Percentiles rank a stretch among this genome's conserved stretches.
These are phyloP conservation scores for Boletus sp. DNA, from an alignment of 768 basidiomycete genomes.

Conservation along the genomic window DNA sequence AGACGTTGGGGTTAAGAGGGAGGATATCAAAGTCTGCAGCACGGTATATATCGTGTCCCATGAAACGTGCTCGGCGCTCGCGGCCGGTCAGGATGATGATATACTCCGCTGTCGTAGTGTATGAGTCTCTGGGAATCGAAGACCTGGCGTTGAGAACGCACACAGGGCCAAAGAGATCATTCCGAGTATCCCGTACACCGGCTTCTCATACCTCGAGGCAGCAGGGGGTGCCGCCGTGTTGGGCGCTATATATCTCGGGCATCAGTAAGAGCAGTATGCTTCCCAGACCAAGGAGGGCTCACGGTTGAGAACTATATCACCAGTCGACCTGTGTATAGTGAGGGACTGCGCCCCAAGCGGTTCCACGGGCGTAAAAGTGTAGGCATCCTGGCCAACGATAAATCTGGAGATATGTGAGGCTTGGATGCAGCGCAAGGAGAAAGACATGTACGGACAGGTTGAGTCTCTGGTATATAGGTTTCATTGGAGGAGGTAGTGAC, in stretches of 20 bases:
- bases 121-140: neutral
- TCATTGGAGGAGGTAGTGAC: slow-evolving; percentile 45
- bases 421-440: slow-evolving; percentile 7
- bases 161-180: slow-evolving; percentile 75
- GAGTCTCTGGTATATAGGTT: slow-evolving; percentile 67
- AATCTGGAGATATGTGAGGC: slow-evolving; percentile 44
- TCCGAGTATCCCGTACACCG: slow-evolving; percentile 74
- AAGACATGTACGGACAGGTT: slow-evolving; percentile 51
- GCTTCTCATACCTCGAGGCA: slow-evolving; percentile 59
- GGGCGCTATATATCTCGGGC: slow-evolving; percentile 39
- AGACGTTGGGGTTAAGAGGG: slow-evolving; percentile 73
- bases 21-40: slow-evolving; percentile 91
- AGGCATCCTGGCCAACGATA: slow-evolving; percentile 67
- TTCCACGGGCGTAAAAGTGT: slow-evolving; percentile 73
- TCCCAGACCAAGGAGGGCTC: slow-evolving; percentile 22
- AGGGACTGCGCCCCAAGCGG: slow-evolving; percentile 61
- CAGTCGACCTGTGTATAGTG: slow-evolving; percentile 71
- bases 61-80: slow-evolving; percentile 71
- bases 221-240: slow-evolving; percentile 52
- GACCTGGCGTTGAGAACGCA: slow-evolving; percentile 35
- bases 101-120: slow-evolving; percentile 73
- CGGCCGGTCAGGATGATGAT: slow-evolving; percentile 85
- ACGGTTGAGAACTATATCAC: slow-evolving; percentile 73
- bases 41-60: slow-evolving; percentile 84
- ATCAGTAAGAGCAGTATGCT: neutral